Conservation (phyloP, 164 flowering plant species). For the Berberis vulgaris region DNA sequence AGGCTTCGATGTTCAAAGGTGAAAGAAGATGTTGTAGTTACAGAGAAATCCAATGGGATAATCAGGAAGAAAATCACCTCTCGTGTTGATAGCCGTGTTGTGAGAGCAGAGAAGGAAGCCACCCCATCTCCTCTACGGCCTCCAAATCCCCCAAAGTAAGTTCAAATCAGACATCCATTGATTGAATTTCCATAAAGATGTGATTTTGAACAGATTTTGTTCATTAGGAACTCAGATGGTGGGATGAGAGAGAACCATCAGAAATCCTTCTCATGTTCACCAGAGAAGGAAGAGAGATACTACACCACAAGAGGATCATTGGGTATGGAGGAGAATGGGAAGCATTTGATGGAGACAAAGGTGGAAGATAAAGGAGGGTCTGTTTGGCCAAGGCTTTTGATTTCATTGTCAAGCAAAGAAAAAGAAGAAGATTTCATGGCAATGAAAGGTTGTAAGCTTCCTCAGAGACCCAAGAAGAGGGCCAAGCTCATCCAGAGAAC, state of each 20-base stretch:
- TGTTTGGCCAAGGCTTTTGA: conserved; percentile 47
- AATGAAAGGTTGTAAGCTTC: conserved; percentile 58
- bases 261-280: conserved; percentile 32
- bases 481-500: conserved; percentile 48
- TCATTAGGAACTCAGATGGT: conserved; percentile 4
- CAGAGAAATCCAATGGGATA: conserved; percentile 17
- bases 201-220: not conserved
- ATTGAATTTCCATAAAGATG: not conserved
- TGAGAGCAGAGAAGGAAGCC: conserved; percentile 23
- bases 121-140: conserved; percentile 16
- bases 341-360: conserved; percentile 23
- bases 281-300: conserved; percentile 59
- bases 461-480: conserved; percentile 59
- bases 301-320: conserved; percentile 54
- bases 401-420: conserved; percentile 46
- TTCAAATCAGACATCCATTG: not conserved
- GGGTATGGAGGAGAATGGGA: conserved; percentile 42
- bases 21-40: conserved; percentile 22
- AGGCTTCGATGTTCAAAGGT: conserved; percentile 45
- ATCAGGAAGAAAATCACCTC: conserved; percentile 24
- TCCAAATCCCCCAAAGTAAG: conserved; percentile 10
- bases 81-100: conserved; percentile 27
- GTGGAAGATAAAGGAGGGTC: conserved; percentile 14
- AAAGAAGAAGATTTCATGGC: conserved; percentile 67
- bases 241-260: conserved; percentile 8